Conservation (phyloP, 139 green algal genomes). For the Zygnema cylindricum region DNA sequence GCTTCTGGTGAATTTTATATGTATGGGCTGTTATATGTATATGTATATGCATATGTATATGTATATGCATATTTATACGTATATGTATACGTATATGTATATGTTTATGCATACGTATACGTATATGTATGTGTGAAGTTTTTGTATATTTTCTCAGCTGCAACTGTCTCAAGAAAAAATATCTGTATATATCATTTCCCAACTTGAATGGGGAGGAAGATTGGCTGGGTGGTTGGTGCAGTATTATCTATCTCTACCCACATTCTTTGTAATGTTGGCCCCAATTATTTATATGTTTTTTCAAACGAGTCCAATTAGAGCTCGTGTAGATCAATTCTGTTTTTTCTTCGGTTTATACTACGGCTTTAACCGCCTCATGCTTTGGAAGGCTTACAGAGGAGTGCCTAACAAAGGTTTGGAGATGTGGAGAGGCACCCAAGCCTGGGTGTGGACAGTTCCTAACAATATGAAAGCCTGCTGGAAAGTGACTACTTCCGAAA, state of each 20-base stretch:
- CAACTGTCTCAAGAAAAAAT: too few species aligned
- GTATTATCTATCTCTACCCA: constrained; percentile 35
- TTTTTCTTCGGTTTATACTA: constrained; percentile 47
- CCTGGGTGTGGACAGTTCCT: constrained; percentile 44
- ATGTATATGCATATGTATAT: too few species aligned
- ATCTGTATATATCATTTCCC: too few species aligned
- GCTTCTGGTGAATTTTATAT: too few species aligned
- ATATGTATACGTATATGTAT: too few species aligned
- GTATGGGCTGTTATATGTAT: too few species aligned
- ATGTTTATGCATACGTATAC: too few species aligned
- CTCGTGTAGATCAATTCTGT: constrained; percentile 45
- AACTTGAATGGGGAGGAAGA: background rate
- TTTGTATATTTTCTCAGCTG: too few species aligned
- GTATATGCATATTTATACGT: too few species aligned
- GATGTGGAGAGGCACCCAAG: constrained; percentile 46
- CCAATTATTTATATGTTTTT: constrained; percentile 44
- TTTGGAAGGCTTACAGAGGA: constrained; percentile 39
- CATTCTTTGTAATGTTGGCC: constrained; percentile 16
- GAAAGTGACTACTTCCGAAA: constrained; percentile 24
- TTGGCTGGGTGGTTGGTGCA: too few species aligned
- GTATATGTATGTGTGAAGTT: too few species aligned
- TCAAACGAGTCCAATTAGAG: background rate
- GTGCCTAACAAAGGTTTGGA: constrained; percentile 28
- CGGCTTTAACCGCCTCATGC: constrained; percentile 41
- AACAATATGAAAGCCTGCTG: constrained; percentile 53